A percentile compares a stretch with the other conserved stretches of the same genome.
Evolutionary conservation across 495 filamentous ascomycete species (phyloP).

Genomic region (Penicillium nucicola): DNA sequence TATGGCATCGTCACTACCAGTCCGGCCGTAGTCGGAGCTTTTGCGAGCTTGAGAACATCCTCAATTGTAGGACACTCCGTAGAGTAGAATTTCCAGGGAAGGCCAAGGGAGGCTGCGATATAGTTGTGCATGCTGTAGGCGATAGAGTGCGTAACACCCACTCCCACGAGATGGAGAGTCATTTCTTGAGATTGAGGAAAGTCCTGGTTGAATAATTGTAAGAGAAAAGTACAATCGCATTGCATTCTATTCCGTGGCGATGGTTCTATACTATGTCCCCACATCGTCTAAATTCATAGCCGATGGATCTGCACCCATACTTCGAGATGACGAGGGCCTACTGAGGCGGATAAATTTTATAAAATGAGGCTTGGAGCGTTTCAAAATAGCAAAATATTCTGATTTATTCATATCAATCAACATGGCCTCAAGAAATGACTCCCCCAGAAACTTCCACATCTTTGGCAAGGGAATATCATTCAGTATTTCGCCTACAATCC

Average conservation of each 20-base stretch:
- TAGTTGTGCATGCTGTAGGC: slow-evolving; percentile 42
- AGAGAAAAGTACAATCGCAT: neutral
- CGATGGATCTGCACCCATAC: neutral
- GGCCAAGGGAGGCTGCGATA: slow-evolving; percentile 33
- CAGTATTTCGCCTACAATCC: slow-evolving; percentile 68
- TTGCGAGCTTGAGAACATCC: slow-evolving; percentile 28
- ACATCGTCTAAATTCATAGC: neutral
- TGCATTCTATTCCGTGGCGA: neutral
- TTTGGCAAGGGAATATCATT: slow-evolving; percentile 63
- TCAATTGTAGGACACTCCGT: slow-evolving; percentile 35
- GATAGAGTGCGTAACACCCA: slow-evolving; percentile 43
- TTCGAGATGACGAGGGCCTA: neutral
- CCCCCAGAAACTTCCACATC: slow-evolving; percentile 43
- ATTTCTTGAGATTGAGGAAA: slow-evolving; percentile 2
- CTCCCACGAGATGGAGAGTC: slow-evolving; percentile 37
- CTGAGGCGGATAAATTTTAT: too few relatives aligned
- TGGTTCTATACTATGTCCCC: neutral
- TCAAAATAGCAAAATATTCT: too few relatives aligned
- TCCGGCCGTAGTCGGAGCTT: slow-evolving; percentile 45
- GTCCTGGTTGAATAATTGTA: neutral
- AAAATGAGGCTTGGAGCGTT: too few relatives aligned
- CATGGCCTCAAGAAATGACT: neutral
- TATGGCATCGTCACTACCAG: slow-evolving; percentile 66
- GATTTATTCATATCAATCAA: too few relatives aligned
- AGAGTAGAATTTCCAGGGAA: slow-evolving; percentile 36